A percentile compares a stretch with the other conserved stretches of the same genome.
Conservation (phyloP, 352 stramenopile species). For the Pythium periplocum region DNA sequence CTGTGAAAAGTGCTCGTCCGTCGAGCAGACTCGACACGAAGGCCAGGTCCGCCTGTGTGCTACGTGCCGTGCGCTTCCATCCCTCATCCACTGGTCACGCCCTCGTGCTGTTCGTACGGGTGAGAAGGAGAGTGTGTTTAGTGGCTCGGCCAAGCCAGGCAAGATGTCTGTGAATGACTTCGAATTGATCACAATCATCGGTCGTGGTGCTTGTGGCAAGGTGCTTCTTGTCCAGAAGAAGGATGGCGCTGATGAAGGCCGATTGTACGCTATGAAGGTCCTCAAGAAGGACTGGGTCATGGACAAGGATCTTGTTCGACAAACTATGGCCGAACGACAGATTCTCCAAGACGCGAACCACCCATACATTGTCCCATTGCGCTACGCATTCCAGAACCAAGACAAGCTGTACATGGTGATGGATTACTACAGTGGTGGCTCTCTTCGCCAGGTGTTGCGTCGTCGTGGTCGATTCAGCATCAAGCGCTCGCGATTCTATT, state of each 20-base stretch:
- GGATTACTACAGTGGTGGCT: slow-evolving; percentile 75
- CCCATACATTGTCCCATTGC: slow-evolving; percentile 71
- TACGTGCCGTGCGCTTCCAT: slow-evolving; percentile 51
- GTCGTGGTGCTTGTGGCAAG: slow-evolving; percentile 60
- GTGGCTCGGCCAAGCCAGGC: slow-evolving; percentile 47
- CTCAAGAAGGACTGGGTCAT: slow-evolving; percentile 80
- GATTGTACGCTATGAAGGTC: slow-evolving; percentile 74
- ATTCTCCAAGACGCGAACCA: slow-evolving; percentile 73
- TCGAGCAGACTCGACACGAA: slow-evolving; percentile 60
- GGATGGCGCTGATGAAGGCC: slow-evolving; percentile 44
- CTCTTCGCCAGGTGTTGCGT: slow-evolving; percentile 57
- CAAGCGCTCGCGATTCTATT: slow-evolving; percentile 62
- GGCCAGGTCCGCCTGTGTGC: slow-evolving; percentile 58
- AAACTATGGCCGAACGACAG: slow-evolving; percentile 72
- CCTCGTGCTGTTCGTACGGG: slow-evolving; percentile 56
- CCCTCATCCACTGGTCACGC: slow-evolving; percentile 64
- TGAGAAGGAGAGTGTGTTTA: slow-evolving; percentile 69
- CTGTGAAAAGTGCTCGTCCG: slow-evolving; percentile 65
- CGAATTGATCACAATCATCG: slow-evolving; percentile 69
- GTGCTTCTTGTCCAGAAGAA: slow-evolving; percentile 72
- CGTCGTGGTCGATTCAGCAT: slow-evolving; percentile 65
- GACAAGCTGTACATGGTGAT: slow-evolving; percentile 83
- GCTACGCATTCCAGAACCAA: slow-evolving; percentile 75
- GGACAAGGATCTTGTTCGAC: slow-evolving; percentile 73
- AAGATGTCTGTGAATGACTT: slow-evolving; percentile 79